These are phyloP conservation scores for Rhizopogon sp. DNA, from an alignment of 768 basidiomycete species.

Conservation along the genomic window DNA sequence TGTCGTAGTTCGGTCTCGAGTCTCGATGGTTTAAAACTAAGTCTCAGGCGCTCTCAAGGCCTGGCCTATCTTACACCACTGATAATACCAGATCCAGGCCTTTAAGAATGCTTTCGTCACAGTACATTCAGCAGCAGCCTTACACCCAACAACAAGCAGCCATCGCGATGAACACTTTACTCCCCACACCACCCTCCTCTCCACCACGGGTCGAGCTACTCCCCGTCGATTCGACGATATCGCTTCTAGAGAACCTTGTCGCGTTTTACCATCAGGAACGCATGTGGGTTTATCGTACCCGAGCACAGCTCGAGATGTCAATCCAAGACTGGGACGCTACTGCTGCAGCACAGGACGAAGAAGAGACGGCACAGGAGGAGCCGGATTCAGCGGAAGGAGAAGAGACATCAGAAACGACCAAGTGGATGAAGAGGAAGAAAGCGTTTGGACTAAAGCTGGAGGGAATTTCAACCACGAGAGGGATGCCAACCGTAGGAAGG, in stretches of 20 bases:
- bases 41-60: too few species aligned
- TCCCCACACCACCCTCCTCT: conserved; percentile 30
- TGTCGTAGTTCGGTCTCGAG: too few species aligned
- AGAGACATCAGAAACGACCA: conserved; percentile 20
- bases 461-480: conserved; percentile 31
- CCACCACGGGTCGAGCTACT: conserved; percentile 24
- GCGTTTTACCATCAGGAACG: conserved; percentile 68
- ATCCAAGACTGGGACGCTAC: conserved; percentile 18
- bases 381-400: conserved; percentile 5
- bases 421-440: conserved; percentile 56
- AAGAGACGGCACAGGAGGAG: not conserved
- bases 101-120: conserved; percentile 68
- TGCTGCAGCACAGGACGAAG: not conserved
- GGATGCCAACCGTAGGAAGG: conserved; percentile 12
- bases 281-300: conserved; percentile 66
- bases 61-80: too few species aligned
- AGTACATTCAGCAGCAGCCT: conserved; percentile 20
- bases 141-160: conserved; percentile 21
- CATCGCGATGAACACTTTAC: conserved; percentile 28
- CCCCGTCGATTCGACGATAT: conserved; percentile 43
- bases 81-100: not conserved
- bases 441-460: conserved; percentile 49
- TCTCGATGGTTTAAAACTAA: too few species aligned
- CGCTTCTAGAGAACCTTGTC: conserved; percentile 59
- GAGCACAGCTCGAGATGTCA: conserved; percentile 52